Evolutionary conservation across 768 basidiomycete species (phyloP), one percentile per base, ranked within the genome.

Genomic region (Clavulina sp.): DNA sequence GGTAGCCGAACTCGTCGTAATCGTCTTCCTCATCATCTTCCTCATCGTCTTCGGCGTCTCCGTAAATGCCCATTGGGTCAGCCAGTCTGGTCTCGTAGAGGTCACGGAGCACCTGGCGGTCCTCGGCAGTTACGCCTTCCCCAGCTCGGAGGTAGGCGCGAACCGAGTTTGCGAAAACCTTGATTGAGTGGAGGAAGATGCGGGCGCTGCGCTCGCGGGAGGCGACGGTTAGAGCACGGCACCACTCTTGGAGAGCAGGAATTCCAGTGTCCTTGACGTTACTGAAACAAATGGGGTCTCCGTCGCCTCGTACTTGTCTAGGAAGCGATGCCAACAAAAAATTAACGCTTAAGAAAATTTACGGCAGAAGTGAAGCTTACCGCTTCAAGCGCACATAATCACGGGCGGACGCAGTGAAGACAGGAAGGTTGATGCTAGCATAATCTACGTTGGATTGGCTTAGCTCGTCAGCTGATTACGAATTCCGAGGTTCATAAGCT

Each of bases 251-350:
- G 1, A 80, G 63, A 5, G 64, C 72, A 4, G 77, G 77, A 38
- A 79, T 70, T 3, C 73, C 73, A 4, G 75, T 77, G 54, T 78
- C 71, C 6, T 68, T 60, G n/a, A 68, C 57, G 52, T 71, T 69
- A 38, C 70, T 66, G 62, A 77, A 78, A 57, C 75, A 77, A 0
- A 70, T 61, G 1, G 76, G 69, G 23, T 71, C 71, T 13, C 77
- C 77, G 51, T 80, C 77, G 26, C 77, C 77, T 58, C 72, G 72
- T 26, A 76, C 71, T 64, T 78, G 75, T 13, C 71, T 76, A 76
- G 48, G 13, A 31, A 24, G 52, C 7, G 19, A 38, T 19, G 19
- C n/a, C 21, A 30, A n/a, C 47, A 18, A 33, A 30, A 36, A n/a
- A 16, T 7, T 21, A 6, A 4, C 32, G 55, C 43, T 23, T 29